A percentile compares a stretch with the other conserved stretches of the same genome.
Conservation (phyloP, 495 filamentous ascomycete genomes). For the Hypoxylon rickii region DNA sequence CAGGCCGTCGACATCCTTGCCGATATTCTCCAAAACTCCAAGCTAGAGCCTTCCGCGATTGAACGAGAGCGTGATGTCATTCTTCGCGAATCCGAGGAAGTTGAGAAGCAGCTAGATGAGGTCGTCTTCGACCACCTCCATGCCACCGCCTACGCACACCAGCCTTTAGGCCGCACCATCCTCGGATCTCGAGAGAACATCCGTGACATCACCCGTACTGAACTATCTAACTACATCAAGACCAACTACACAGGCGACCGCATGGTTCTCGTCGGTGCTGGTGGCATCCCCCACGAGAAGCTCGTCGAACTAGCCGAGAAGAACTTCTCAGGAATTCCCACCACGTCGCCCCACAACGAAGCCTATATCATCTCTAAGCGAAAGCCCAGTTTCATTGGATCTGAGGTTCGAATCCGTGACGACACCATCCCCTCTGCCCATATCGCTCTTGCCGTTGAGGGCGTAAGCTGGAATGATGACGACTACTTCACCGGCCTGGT, state of each 20-base stretch:
- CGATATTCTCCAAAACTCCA: slow-evolving; percentile 99
- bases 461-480: slow-evolving; percentile 98
- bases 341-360: slow-evolving; percentile 69
- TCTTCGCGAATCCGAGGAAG: slow-evolving; percentile 97
- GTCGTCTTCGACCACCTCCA: slow-evolving; percentile 99
- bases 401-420: slow-evolving; percentile 91
- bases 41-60: slow-evolving; percentile 88
- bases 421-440: slow-evolving; percentile 95
- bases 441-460: slow-evolving; percentile 98
- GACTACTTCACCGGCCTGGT: slow-evolving; percentile 99
- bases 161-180: slow-evolving; percentile 97
- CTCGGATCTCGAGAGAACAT: slow-evolving; percentile 98
- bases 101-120: slow-evolving; percentile 99
- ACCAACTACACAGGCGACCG: slow-evolving; percentile 99
- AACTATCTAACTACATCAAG: slow-evolving; percentile 95
- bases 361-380: slow-evolving; percentile 77
- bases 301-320: slow-evolving; percentile 96
- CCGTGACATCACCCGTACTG: slow-evolving; percentile 85
- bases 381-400: slow-evolving; percentile 93
- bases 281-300: slow-evolving; percentile 90
- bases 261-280: slow-evolving; percentile 97
- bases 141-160: slow-evolving; percentile 94
- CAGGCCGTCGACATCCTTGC: slow-evolving; percentile 95
- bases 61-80: slow-evolving; percentile 98
- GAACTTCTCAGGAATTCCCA: slow-evolving; percentile 80